Conservation (phyloP, 495 filamentous ascomycete species). For the Xylaria flabelliformis region DNA sequence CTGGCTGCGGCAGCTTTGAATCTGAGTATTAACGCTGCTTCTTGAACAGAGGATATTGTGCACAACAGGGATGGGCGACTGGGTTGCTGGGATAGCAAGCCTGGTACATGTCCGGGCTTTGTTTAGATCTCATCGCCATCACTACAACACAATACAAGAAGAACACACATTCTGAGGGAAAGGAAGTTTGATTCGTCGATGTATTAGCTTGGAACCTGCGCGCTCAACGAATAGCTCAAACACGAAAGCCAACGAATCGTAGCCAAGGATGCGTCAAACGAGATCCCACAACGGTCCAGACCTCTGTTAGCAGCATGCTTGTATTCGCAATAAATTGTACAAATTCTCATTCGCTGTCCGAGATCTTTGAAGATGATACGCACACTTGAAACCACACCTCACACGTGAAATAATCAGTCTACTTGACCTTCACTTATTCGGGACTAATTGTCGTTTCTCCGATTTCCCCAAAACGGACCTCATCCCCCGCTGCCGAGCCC, state of each 20-base stretch:
- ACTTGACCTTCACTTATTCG: neutral
- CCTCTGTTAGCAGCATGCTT: neutral
- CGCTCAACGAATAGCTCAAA: neutral
- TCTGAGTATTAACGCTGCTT: neutral
- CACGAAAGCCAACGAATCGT: neutral
- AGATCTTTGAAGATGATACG: neutral
- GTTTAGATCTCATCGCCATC: neutral
- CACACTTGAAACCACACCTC: neutral
- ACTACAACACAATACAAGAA: neutral
- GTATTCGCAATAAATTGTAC: neutral
- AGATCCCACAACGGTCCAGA: neutral
- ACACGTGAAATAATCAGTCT: neutral
- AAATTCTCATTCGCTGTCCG: neutral
- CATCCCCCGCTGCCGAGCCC: neutral
- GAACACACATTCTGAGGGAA: neutral
- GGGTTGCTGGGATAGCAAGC: slow-evolving; percentile 25
- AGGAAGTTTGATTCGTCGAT: neutral
- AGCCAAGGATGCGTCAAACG: neutral
- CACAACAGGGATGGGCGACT: slow-evolving; percentile 14
- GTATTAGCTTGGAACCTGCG: neutral
- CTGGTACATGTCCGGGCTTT: neutral
- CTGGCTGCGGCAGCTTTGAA: neutral
- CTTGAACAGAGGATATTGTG: slow-evolving; percentile 14
- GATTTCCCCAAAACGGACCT: slow-evolving; percentile 3
- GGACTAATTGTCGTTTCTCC: neutral